These are phyloP conservation scores for Fusarium piperis DNA, from an alignment of 2,329 filamentous ascomycete species.

Conservation along the genomic window DNA sequence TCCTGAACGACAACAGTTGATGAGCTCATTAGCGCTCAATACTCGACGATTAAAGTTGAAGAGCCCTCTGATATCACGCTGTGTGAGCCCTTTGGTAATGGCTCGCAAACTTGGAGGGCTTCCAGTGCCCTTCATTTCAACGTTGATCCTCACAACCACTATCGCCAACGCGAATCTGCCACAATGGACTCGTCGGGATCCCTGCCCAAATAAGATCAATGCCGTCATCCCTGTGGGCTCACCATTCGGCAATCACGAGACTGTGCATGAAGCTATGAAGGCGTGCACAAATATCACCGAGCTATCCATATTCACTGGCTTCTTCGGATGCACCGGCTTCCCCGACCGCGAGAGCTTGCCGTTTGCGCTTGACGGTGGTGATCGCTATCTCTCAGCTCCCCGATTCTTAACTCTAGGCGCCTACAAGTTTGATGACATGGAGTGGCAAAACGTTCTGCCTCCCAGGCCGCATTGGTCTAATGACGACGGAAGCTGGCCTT, in stretches of 20 bases:
- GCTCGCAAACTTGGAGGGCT: background rate
- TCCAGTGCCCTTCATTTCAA: background rate
- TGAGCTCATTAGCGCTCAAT: background rate
- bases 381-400: conserved; percentile 9
- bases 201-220: conserved; percentile 3
- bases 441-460: background rate
- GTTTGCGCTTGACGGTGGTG: conserved; percentile 14
- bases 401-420: background rate
- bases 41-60: background rate
- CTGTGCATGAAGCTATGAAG: conserved; percentile 9
- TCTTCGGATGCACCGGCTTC: background rate
- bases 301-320: background rate
- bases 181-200: background rate
- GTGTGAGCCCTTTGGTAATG: background rate
- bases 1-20: background rate
- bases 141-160: background rate
- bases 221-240: background rate
- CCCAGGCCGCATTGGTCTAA: background rate
- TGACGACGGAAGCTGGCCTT: conserved; percentile 7
- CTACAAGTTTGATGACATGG: conserved; percentile 1
- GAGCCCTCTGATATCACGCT: too few species aligned
- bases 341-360: background rate
- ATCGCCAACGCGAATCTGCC: background rate
- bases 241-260: background rate
- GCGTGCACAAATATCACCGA: conserved; percentile 8